These are phyloP conservation scores for Coniosporium apollinis DNA, from an alignment of 495 filamentous ascomycete genomes.

Conservation along the genomic window DNA sequence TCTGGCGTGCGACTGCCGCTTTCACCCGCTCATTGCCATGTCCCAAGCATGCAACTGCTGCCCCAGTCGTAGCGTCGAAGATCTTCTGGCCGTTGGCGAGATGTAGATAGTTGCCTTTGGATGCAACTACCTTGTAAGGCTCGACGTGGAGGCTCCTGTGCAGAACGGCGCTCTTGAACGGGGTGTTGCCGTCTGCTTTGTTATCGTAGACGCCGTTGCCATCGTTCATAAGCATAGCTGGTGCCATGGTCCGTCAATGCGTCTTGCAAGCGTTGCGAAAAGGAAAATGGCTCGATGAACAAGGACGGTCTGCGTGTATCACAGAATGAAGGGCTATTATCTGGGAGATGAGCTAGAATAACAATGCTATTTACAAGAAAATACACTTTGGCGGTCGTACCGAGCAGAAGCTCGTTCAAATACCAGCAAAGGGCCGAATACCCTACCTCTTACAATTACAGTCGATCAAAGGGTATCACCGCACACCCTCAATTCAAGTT, in stretches of 20 bases:
- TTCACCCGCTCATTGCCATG: slow-evolving; percentile 24
- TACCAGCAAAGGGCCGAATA: no score
- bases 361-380: no score
- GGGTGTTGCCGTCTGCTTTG: neutral
- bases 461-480: no score
- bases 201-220: slow-evolving; percentile 3
- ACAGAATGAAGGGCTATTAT: no score
- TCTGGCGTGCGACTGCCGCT: slow-evolving; percentile 31
- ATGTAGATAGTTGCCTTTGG: slow-evolving; percentile 13
- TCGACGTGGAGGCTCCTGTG: slow-evolving; percentile 14
- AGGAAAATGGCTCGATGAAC: no score
- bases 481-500: no score
- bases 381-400: no score
- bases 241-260: neutral
- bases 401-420: no score
- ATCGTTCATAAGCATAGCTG: slow-evolving; percentile 2
- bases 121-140: slow-evolving; percentile 11
- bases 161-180: slow-evolving; percentile 8
- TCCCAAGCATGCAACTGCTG: slow-evolving; percentile 24
- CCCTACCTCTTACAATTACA: no score
- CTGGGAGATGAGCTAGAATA: no score
- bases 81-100: slow-evolving; percentile 18
- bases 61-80: slow-evolving; percentile 23
- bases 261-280: no score
- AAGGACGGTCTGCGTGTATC: no score